Percentiles rank a stretch among this genome's conserved stretches.
Evolutionary conservation across 768 basidiomycete genomes (phyloP).

Genomic region (Hysterangium stoloniferum): DNA sequence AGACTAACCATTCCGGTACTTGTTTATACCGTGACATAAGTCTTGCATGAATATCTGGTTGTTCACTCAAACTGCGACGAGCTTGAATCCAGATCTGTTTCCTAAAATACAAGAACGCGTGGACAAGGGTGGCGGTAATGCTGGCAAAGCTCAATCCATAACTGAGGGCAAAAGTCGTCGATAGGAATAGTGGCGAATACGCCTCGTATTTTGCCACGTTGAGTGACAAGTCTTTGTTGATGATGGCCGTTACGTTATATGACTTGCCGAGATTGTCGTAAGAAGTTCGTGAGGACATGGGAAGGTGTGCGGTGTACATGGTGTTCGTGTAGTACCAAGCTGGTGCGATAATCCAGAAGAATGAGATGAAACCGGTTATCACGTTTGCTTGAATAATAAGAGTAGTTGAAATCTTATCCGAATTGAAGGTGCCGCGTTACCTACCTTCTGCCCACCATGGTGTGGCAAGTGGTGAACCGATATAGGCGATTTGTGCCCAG

Average conservation of each 20-base stretch:
- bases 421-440: too few relatives aligned
- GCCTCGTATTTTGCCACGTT: conserved; percentile 57
- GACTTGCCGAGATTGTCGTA: conserved; percentile 70
- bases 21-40: conserved; percentile 75
- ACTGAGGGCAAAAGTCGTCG: conserved; percentile 57
- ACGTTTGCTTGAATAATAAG: conserved; percentile 46
- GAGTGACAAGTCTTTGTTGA: conserved; percentile 54
- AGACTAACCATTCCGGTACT: conserved; percentile 45
- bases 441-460: conserved; percentile 41
- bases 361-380: conserved; percentile 50
- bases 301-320: conserved; percentile 30
- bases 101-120: conserved; percentile 82
- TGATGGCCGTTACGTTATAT: conserved; percentile 53
- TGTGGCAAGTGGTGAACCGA: conserved; percentile 62
- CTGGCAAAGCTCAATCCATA: conserved; percentile 72
- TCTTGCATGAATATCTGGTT: conserved; percentile 78
- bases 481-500: conserved; percentile 46
- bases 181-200: conserved; percentile 80
- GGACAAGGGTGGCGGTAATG: conserved; percentile 66
- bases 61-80: conserved; percentile 57
- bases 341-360: conserved; percentile 71
- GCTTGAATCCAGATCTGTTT: conserved; percentile 69
- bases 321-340: conserved; percentile 36
- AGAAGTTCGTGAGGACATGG: conserved; percentile 50
- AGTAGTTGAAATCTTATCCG: too few relatives aligned